Evolutionary conservation across 176 grass and related monocot species (phyloP).

Genomic region (Hsuehochloa calcarea): DNA sequence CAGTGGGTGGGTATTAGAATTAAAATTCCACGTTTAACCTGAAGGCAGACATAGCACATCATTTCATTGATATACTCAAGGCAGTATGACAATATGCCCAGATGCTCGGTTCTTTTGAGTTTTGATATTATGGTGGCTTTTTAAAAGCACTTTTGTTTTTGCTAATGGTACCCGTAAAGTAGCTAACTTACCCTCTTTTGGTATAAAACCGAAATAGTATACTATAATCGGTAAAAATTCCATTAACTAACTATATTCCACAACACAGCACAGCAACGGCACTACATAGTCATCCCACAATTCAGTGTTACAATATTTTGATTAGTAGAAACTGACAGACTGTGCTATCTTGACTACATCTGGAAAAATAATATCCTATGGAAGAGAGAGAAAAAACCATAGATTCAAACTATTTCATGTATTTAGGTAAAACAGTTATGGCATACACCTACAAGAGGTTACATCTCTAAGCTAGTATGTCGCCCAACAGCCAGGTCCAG

Average conservation of each 20-base stretch:
- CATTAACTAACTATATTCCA: not conserved
- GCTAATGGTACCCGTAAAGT: not conserved
- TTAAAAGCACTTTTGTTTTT: not conserved
- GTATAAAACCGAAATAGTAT: not conserved
- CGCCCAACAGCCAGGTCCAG: not conserved
- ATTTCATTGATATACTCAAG: not conserved
- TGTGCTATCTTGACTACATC: not conserved
- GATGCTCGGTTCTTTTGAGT: not conserved
- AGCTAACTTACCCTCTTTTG: not conserved
- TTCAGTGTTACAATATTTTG: not conserved
- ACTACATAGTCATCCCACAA: not conserved
- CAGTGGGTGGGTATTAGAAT: not conserved
- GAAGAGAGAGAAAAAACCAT: not conserved
- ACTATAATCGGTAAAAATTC: not conserved
- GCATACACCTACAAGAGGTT: conserved; percentile 1
- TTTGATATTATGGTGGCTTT: not conserved
- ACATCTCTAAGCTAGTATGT: not conserved
- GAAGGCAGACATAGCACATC: not conserved
- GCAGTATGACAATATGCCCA: not conserved
- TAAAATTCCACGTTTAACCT: not conserved
- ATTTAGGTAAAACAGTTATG: not conserved
- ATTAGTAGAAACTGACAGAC: not conserved
- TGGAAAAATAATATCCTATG: not conserved
- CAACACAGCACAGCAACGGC: not conserved
- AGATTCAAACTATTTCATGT: not conserved